A percentile compares a stretch with the other conserved stretches of the same genome.
Conservation (phyloP, 2,329 filamentous ascomycete species). For the Neonectria punicea region DNA sequence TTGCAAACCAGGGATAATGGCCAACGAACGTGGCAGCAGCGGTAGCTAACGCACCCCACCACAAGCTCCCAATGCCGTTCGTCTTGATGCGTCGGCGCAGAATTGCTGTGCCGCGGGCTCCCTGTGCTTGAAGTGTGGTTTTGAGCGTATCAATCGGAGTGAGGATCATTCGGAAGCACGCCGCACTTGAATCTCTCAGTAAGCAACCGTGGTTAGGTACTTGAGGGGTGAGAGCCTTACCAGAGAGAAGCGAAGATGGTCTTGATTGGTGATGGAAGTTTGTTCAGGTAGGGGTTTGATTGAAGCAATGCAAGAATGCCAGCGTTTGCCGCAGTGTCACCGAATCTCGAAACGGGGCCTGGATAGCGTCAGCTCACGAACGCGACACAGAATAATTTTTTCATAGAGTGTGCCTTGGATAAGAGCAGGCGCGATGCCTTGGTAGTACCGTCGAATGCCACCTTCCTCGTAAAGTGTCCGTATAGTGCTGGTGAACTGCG, state of each 20-base stretch:
- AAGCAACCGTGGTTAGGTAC: not conserved
- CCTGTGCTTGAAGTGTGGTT: slow-evolving; percentile 60
- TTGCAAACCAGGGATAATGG: slow-evolving; percentile 62
- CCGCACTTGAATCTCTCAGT: slow-evolving; percentile 47
- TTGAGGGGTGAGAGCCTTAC: slow-evolving; percentile 17
- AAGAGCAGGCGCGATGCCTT: slow-evolving; percentile 57
- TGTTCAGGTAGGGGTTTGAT: slow-evolving; percentile 57
- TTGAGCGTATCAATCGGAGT: slow-evolving; percentile 62
- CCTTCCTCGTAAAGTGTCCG: slow-evolving; percentile 55
- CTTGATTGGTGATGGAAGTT: slow-evolving; percentile 55
- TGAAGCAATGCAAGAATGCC: slow-evolving; percentile 60
- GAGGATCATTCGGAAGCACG: slow-evolving; percentile 58
- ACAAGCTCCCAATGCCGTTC: slow-evolving; percentile 57
- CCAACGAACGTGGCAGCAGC: slow-evolving; percentile 60
- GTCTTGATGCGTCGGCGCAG: slow-evolving; percentile 57
- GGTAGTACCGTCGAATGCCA: slow-evolving; percentile 56
- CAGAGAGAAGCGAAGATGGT: slow-evolving; percentile 60
- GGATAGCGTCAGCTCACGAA: not conserved
- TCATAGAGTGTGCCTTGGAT: slow-evolving; percentile 51
- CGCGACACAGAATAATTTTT: accelerated
- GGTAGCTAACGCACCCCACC: slow-evolving; percentile 61
- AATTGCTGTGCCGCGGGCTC: slow-evolving; percentile 53
- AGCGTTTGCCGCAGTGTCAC: slow-evolving; percentile 61
- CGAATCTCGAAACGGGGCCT: slow-evolving; percentile 59
- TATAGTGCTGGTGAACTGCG: slow-evolving; percentile 52